Percentiles rank a stretch among this genome's conserved stretches.
Evolutionary conservation across 2,329 filamentous ascomycete genomes (phyloP).

Genomic region (Exophiala spinifera): DNA sequence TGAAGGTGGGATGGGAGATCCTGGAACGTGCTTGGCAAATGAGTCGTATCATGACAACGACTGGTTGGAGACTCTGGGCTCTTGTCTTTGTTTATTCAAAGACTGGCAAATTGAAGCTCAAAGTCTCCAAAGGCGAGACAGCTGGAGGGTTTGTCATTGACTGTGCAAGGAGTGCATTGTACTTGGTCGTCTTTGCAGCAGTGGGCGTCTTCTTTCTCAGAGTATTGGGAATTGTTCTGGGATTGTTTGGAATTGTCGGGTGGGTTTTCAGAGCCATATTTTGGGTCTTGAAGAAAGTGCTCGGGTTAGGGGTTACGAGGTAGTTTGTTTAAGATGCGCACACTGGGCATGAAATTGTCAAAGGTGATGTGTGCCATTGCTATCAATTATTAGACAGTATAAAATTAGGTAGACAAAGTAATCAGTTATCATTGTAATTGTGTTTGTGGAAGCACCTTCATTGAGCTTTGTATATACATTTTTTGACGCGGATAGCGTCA

Average conservation of each 20-base stretch:
- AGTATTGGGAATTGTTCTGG: slow-evolving; percentile 13
- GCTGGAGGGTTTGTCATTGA: slow-evolving; percentile 21
- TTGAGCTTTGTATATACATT: too few species aligned
- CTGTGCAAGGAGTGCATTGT: slow-evolving; percentile 21
- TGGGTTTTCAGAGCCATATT: slow-evolving; percentile 15
- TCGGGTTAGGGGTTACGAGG: slow-evolving; percentile 9
- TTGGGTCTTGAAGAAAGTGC: slow-evolving; percentile 24
- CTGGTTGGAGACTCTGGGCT: slow-evolving; percentile 19
- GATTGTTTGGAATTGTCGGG: slow-evolving; percentile 13
- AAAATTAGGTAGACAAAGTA: too few species aligned
- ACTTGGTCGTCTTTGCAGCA: slow-evolving; percentile 23
- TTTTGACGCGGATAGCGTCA: too few species aligned
- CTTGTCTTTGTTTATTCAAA: slow-evolving; percentile 26
- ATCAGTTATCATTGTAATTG: too few species aligned
- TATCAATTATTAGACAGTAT: too few species aligned
- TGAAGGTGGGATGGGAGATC: slow-evolving; percentile 9
- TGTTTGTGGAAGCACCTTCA: too few species aligned
- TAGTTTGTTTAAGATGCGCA: background rate
- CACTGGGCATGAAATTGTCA: too few species aligned
- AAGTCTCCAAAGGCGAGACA: slow-evolving; percentile 12
- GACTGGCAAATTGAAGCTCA: slow-evolving; percentile 24
- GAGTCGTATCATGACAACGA: slow-evolving; percentile 18
- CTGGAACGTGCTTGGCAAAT: slow-evolving; percentile 23
- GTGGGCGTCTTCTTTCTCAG: slow-evolving; percentile 16
- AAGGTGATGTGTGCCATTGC: too few species aligned